Evolutionary conservation across 2,329 filamentous ascomycete genomes (phyloP).

Genomic region (Botrytis fabae): DNA sequence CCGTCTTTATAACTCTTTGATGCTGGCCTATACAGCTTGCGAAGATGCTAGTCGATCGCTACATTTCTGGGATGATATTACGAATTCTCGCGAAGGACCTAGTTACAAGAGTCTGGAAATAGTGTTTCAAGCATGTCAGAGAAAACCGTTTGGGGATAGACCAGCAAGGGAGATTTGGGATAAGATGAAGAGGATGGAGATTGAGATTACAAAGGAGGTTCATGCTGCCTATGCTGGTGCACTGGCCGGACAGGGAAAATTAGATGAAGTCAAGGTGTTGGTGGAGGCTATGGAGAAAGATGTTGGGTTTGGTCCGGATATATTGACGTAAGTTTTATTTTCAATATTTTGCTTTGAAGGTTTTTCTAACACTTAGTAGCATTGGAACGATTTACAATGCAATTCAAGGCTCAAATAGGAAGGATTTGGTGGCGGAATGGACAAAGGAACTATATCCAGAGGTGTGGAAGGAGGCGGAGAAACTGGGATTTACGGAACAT

Average conservation of each 20-base stretch:
- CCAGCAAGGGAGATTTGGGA: conserved; percentile 69
- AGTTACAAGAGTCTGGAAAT: conserved; percentile 78
- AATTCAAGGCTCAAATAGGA: conserved; percentile 63
- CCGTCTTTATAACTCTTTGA: conserved; percentile 76
- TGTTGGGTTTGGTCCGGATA: conserved; percentile 66
- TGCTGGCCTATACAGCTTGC: conserved; percentile 78
- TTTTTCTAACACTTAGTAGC: conserved; percentile 45
- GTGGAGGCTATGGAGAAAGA: conserved; percentile 67
- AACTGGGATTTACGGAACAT: conserved; percentile 33
- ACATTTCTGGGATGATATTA: conserved; percentile 81
- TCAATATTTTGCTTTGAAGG: not conserved
- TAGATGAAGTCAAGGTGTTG: conserved; percentile 66
- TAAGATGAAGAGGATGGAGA: conserved; percentile 70
- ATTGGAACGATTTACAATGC: conserved; percentile 77
- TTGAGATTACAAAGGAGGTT: conserved; percentile 72
- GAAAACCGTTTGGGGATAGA: conserved; percentile 55
- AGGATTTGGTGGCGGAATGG: conserved; percentile 73
- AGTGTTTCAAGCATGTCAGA: conserved; percentile 77
- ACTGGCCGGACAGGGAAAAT: conserved; percentile 69
- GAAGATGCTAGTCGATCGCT: conserved; percentile 66
- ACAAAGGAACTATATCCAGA: conserved; percentile 66
- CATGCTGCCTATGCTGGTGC: conserved; percentile 77
- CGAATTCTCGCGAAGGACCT: conserved; percentile 81
- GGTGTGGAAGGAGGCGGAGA: conserved; percentile 63
- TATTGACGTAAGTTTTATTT: conserved; percentile 62